These are phyloP conservation scores for Cutaneotrichosporon dermatis DNA, from an alignment of 1,284 basidiomycete genomes.

Conservation along the genomic window DNA sequence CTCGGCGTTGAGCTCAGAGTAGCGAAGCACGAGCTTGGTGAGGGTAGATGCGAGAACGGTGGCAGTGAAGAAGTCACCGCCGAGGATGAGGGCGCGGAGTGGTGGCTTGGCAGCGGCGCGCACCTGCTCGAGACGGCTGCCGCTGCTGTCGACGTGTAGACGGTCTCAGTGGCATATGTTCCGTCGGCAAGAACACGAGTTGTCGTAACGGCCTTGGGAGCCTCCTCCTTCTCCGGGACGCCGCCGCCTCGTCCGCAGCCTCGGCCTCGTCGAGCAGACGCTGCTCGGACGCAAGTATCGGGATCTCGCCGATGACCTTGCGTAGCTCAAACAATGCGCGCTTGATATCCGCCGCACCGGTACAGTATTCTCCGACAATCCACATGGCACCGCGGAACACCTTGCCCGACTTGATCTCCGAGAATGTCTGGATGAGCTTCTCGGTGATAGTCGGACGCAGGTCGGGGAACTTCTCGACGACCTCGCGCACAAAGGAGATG, in stretches of 20 bases:
- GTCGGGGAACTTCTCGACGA: slow-evolving; percentile 95
- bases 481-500: slow-evolving; percentile 91
- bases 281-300: slow-evolving; percentile 88
- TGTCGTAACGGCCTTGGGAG: slow-evolving; percentile 51
- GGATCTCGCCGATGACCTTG: slow-evolving; percentile 89
- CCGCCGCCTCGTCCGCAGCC: slow-evolving; percentile 52
- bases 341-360: slow-evolving; percentile 62
- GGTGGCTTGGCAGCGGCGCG: slow-evolving; percentile 87
- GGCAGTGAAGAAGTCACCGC: slow-evolving; percentile 96
- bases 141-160: slow-evolving; percentile 67
- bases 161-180: slow-evolving; percentile 95
- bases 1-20: slow-evolving; percentile 62
- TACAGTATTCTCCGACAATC: slow-evolving; percentile 96
- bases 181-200: slow-evolving; percentile 84
- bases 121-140: slow-evolving; percentile 69
- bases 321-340: slow-evolving; percentile 75
- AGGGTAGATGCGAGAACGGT: slow-evolving; percentile 82
- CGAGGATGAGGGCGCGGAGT: slow-evolving; percentile 80
- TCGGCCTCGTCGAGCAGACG: slow-evolving; percentile 69
- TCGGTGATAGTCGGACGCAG: slow-evolving; percentile 79
- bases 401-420: slow-evolving; percentile 93
- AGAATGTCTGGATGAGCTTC: slow-evolving; percentile 77
- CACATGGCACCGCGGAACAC: slow-evolving; percentile 95
- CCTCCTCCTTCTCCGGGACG: slow-evolving; percentile 41
- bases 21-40: slow-evolving; percentile 87